Base-by-base conservation (phyloP, 2,329 filamentous ascomycete species). In the Hyphodiscus sp. region DNA sequence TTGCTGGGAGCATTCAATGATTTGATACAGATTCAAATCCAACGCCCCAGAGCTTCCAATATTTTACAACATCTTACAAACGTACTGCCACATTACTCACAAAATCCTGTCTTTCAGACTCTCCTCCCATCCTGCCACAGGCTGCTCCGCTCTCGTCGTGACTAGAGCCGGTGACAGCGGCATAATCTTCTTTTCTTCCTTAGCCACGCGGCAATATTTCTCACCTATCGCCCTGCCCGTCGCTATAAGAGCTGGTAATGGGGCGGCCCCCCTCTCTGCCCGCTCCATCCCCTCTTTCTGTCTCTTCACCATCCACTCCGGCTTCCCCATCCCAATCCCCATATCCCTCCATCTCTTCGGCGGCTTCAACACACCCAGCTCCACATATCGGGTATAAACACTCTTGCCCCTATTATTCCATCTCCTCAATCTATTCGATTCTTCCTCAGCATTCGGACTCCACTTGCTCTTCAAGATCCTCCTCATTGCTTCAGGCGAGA, bases 401-500 rank as follows among this genome's bases (percentile, higher is more conserved):
- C 69, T 66, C 69, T 78, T 76, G 54, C 83, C 83, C 50, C 83
- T 74, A 18, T 75, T 75, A 63, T 80, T 78, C 83, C 83, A 87
- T 20, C 83, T 73, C 60, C 74, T 70, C 65, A 83, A 79, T 51
- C 83, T 76, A 2, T 78, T 71, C 55, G 76, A 67, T 56, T 83
- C 79, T 63, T 85, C 79, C 23, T 77, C 75, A 26, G 76, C 65
- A 8, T 67, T 74, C 2, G 88, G 84, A 63, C 72, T 71, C 85
- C 89, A 94, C 56, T 89, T 91, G 68, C 81, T 82, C 73, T 81
- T 89, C 57, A 99, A 73, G 50, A 99, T 95, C 38, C 94, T 81
- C 11, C 91, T 83, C 55, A 97, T 88, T 0, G 85, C 89, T 68
- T 99, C 94, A 2, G 88, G 77, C 0, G 90, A 91, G n/a, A 96